Conservation (phyloP, 805 yeast species). For the Teunomyces stri region DNA sequence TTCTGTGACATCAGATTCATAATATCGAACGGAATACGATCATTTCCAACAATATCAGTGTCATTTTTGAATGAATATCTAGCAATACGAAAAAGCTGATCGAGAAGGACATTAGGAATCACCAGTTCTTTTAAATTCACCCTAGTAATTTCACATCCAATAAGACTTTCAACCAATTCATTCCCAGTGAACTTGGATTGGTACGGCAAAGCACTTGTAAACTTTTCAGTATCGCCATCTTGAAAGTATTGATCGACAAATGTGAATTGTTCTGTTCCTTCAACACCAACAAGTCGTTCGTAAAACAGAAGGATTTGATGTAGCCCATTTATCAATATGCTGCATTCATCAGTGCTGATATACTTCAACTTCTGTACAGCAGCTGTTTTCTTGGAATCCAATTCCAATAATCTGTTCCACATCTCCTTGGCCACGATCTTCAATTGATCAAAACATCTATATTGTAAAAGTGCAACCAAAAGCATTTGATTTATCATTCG, state of each 20-base stretch:
- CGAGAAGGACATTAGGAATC: neutral
- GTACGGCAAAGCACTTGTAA: neutral
- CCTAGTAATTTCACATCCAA: neutral
- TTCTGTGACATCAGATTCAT: no score
- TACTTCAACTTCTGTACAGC: slow-evolving; percentile 31
- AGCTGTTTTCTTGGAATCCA: slow-evolving; percentile 13
- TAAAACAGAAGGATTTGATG: slow-evolving; percentile 43
- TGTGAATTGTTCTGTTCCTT: slow-evolving; percentile 10
- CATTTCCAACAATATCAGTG: no score
- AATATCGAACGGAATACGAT: no score
- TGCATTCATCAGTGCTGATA: slow-evolving; percentile 32
- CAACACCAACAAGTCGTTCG: slow-evolving; percentile 40
- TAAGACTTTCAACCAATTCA: neutral
- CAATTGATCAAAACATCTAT: slow-evolving; percentile 42
- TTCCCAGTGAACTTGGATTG: neutral
- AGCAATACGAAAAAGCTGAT: neutral
- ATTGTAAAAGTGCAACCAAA: slow-evolving; percentile 48
- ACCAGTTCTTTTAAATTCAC: neutral
- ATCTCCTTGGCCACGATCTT: slow-evolving; percentile 19
- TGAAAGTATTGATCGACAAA: neutral
- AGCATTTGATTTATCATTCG: slow-evolving; percentile 36
- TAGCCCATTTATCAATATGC: slow-evolving; percentile 40
- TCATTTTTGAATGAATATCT: neutral
- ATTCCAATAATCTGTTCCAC: slow-evolving; percentile 21
- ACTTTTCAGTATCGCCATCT: neutral